A percentile compares a stretch with the other conserved stretches of the same genome.
phyloP scores from a whole-genome alignment of 306 rosid genomes.

The Trifolium repens region DNA sequence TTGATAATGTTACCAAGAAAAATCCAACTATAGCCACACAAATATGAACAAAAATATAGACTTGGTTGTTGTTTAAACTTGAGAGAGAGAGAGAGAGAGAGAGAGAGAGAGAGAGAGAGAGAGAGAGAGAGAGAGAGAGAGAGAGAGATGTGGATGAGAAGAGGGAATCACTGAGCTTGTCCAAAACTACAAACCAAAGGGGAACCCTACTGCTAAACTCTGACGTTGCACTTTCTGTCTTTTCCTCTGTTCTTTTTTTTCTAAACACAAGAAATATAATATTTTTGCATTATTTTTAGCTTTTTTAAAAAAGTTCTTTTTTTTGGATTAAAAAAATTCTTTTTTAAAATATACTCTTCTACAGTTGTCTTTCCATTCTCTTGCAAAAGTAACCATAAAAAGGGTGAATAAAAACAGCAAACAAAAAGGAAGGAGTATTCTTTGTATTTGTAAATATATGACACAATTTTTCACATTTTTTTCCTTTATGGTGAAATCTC shows the following conservation, averaged over 20 bases:
- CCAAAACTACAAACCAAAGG: slow-evolving; percentile 55
- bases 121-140: slow-evolving; percentile 32
- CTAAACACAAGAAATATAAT: slow-evolving; percentile 35
- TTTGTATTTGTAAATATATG: slow-evolving; percentile 31
- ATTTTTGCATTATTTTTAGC: slow-evolving; percentile 13
- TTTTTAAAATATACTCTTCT: slow-evolving; percentile 44
- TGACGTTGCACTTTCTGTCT: slow-evolving; percentile 97
- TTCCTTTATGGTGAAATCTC: not conserved
- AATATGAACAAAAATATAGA: slow-evolving; percentile 53
- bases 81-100: slow-evolving; percentile 19
- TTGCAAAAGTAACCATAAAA: slow-evolving; percentile 58
- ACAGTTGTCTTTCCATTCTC: slow-evolving; percentile 52
- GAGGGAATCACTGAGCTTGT: slow-evolving; percentile 52
- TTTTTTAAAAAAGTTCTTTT: slow-evolving; percentile 1
- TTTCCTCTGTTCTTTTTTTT: slow-evolving; percentile 73
- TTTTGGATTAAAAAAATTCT: slow-evolving; percentile 43
- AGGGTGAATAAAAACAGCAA: slow-evolving; percentile 48
- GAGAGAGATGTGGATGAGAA: slow-evolving; percentile 46
- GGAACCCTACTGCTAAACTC: slow-evolving; percentile 83
- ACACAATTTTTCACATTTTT: not conserved
- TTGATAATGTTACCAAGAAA: slow-evolving; percentile 63
- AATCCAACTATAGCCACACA: slow-evolving; percentile 68
- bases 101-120: slow-evolving; percentile 28
- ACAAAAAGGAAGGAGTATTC: slow-evolving; percentile 63
- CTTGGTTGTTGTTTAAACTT: slow-evolving; percentile 22